Conservation (phyloP, 2,329 filamentous ascomycete species). For the Ophiostoma sp. region DNA sequence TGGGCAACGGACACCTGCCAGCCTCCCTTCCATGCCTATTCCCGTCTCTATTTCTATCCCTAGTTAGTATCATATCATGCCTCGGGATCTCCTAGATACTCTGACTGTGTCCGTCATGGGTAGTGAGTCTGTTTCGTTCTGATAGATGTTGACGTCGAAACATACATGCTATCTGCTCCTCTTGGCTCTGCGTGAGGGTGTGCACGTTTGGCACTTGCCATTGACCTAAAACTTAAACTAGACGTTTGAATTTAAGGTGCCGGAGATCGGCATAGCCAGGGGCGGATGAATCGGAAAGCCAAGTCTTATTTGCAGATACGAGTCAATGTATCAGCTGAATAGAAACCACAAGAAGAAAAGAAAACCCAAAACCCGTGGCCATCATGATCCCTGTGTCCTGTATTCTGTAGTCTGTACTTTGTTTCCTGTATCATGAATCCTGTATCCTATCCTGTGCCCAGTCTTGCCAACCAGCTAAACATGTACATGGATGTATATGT, state of each 20-base stretch:
- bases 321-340: not conserved
- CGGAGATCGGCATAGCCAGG: not conserved
- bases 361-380: not conserved
- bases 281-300: constrained; percentile 5
- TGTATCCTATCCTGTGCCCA: not conserved
- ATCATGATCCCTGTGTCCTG: not conserved
- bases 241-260: not conserved
- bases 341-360: not conserved
- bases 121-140: not conserved
- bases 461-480: not conserved
- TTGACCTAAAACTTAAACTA: not conserved
- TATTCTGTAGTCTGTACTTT: not conserved
- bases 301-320: constrained; percentile 2
- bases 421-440: not conserved
- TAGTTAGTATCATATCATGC: not conserved
- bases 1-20: too few relatives aligned
- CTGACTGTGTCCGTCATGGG: too few relatives aligned
- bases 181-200: not conserved
- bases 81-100: too few relatives aligned
- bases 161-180: too few relatives aligned
- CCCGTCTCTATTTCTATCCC: not conserved
- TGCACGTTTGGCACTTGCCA: not conserved
- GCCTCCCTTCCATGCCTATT: not conserved
- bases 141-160: not conserved
- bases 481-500: not conserved